Base-by-base conservation (phyloP, 345 rosid genomes). In the Sonneratia alba region DNA sequence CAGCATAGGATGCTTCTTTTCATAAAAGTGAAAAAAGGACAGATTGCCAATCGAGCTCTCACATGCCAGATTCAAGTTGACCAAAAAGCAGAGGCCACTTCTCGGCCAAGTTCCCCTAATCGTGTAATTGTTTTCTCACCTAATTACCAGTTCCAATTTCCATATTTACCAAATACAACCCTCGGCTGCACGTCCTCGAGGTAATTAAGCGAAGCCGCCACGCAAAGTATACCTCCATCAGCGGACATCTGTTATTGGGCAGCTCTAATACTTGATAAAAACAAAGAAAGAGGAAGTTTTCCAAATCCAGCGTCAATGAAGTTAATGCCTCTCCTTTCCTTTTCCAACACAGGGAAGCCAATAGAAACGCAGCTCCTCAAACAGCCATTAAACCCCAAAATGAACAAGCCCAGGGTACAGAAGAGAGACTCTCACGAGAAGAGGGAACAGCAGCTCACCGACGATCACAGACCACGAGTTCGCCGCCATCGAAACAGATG, bases 401-500 rank as follows among this genome's bases (percentile, higher is more conserved):
- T 53, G 19, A 19, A 53, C 15, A 48, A 48, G 14, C 11, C 11
- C 53, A 21, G 36, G 19, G 16, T 18, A 53, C 47, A 72, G 27
- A 13, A 36, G 38, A 27, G 47, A n/a, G 24, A 14, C 36, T 1
- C 27, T 32, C 66, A 62, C 66, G 27, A 32, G 38, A 27, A 27
- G 38, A n/a, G 22, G 57, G 18, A 34, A 63, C 32, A 48, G 38
- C 51, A 69, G 81, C 73, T 68, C 78, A 93, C 98, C 91, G 78
- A 76, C 97, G 93, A 89, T 93, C 98, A 74, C 98, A 93, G 57
- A 93, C 92, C 76, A 93, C 98, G 38, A 93, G 93, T 70, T 85
- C 87, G 57, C 98, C 98, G 34, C 98, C 97, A 75, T 93, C 98
- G 74, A 90, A 93, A 84, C 98, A 93, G 40, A 93, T 87, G 68